These are phyloP conservation scores for Barbarea vulgaris DNA, from an alignment of 345 rosid genomes.

Conservation along the genomic window DNA sequence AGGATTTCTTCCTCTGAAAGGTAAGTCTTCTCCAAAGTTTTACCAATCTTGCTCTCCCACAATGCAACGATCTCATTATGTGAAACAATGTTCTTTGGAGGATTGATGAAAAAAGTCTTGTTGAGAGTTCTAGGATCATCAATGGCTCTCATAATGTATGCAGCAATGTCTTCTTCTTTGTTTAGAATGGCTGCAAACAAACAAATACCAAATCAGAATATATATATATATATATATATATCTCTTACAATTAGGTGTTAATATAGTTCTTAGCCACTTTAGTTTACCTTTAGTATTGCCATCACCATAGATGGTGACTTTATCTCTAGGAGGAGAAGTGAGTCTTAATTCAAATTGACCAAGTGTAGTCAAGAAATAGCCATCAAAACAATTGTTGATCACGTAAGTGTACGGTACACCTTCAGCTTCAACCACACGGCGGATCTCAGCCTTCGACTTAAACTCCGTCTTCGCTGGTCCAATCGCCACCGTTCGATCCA, in stretches of 20 bases:
- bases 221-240: too few relatives aligned
- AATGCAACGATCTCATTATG: slow-evolving; percentile 57
- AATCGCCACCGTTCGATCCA: slow-evolving; percentile 53
- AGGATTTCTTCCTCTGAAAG: slow-evolving; percentile 61
- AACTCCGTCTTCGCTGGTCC: slow-evolving; percentile 54
- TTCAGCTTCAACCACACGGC: slow-evolving; percentile 54
- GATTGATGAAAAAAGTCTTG: slow-evolving; percentile 55
- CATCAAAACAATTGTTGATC: slow-evolving; percentile 52
- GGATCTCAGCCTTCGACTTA: slow-evolving; percentile 46
- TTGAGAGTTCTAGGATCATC: slow-evolving; percentile 67
- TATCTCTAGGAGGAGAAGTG: slow-evolving; percentile 61
- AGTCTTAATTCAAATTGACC: slow-evolving; percentile 54
- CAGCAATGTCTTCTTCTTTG: slow-evolving; percentile 62
- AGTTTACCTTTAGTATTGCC: slow-evolving; percentile 61
- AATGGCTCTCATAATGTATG: slow-evolving; percentile 53
- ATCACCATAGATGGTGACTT: slow-evolving; percentile 58
- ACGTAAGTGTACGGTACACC: slow-evolving; percentile 61
- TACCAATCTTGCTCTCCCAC: slow-evolving; percentile 79
- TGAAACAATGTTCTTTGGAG: slow-evolving; percentile 54
- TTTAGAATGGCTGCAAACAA: slow-evolving; percentile 32
- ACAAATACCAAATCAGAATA: slow-evolving; percentile 13
- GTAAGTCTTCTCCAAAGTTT: slow-evolving; percentile 51
- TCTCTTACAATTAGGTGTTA: not conserved
- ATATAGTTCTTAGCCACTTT: not conserved
- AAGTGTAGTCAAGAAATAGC: slow-evolving; percentile 53